Evolutionary conservation across 2,329 filamentous ascomycete genomes (phyloP).

Genomic region (Dactylellina sp.): DNA sequence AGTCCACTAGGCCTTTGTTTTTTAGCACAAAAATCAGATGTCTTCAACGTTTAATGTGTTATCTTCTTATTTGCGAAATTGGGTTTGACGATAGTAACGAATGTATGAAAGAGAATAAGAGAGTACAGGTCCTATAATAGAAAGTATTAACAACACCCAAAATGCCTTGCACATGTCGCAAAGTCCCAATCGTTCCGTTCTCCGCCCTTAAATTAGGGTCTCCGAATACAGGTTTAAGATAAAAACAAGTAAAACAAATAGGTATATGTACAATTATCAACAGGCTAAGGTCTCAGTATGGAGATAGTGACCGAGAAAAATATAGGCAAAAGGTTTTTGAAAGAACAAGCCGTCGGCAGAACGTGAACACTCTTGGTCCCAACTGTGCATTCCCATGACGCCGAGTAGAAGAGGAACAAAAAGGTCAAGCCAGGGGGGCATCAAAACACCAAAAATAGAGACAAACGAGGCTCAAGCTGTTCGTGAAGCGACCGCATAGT

Average conservation of each 20-base stretch:
- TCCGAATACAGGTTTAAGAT: constrained; percentile 1
- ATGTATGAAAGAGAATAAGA: background rate
- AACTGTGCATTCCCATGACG: constrained; percentile 43
- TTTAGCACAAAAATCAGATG: background rate
- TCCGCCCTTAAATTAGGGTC: background rate
- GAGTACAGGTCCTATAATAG: background rate
- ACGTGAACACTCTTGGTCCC: constrained; percentile 53
- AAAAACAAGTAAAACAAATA: constrained; percentile 8
- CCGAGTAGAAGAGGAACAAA: constrained; percentile 46
- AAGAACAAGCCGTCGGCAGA: constrained; percentile 30
- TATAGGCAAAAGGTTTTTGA: constrained; percentile 1
- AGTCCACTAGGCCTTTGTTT: constrained; percentile 18
- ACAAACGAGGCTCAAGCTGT: constrained; percentile 1
- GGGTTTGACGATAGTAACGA: too few species aligned
- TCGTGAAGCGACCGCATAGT: background rate
- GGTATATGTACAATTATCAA: constrained; percentile 52
- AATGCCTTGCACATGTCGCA: background rate
- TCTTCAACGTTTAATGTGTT: too few species aligned
- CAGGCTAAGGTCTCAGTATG: constrained; percentile 41
- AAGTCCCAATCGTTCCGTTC: background rate
- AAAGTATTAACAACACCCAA: too few species aligned
- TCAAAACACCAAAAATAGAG: constrained; percentile 2
- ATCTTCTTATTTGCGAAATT: too few species aligned
- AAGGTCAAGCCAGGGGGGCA: background rate
- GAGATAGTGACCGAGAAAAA: constrained; percentile 19